phyloP scores from a whole-genome alignment of 106 monocot genomes.

The Dioscorea zingiberensis region DNA sequence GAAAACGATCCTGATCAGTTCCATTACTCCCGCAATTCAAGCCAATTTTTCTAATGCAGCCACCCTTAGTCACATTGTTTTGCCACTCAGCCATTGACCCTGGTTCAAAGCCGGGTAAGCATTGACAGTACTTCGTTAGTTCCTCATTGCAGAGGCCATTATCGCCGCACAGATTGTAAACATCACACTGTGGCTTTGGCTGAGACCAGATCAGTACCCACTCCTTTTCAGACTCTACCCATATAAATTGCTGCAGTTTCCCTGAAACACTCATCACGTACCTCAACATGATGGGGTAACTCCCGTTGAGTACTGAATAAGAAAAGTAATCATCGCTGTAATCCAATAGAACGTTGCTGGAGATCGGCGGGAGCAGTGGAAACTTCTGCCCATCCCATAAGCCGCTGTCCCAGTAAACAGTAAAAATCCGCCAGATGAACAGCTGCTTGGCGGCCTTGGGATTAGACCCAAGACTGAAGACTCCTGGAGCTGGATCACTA shows the following conservation, averaged over 20 bases:
- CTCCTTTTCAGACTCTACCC: background rate
- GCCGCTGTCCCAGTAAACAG: constrained; percentile 5
- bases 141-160: constrained; percentile 8
- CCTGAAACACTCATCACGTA: background rate
- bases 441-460: background rate
- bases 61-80: background rate
- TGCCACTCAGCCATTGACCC: constrained; percentile 4
- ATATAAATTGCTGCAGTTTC: background rate
- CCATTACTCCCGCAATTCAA: constrained; percentile 8
- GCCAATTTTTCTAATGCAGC: constrained; percentile 10
- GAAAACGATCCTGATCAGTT: constrained; percentile 12
- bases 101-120: constrained; percentile 16
- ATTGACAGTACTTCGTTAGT: background rate
- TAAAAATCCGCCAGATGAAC: constrained; percentile 5
- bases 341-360: background rate
- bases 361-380: background rate
- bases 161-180: constrained; percentile 11
- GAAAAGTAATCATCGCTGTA: background rate
- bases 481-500: constrained; percentile 14
- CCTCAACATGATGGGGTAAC: background rate
- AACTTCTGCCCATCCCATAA: constrained; percentile 1
- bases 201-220: constrained; percentile 1
- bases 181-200: constrained; percentile 1
- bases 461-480: constrained; percentile 9
- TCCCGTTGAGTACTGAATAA: background rate